Conservation (phyloP, 164 flowering plant species). For the Vitis labrusca region DNA sequence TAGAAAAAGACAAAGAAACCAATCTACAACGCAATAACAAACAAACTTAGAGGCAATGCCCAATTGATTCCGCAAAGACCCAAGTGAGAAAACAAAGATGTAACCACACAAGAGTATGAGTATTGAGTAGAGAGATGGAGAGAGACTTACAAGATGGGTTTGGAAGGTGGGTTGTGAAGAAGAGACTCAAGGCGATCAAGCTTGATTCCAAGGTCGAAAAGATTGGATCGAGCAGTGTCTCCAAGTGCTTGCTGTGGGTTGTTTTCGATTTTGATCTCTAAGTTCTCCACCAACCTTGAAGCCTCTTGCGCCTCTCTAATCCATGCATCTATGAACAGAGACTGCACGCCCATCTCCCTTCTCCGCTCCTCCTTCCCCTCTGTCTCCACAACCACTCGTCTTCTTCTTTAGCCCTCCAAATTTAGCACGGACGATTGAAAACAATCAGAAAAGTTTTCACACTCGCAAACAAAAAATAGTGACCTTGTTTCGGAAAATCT, state of each 20-base stretch:
- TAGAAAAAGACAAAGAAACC: no score
- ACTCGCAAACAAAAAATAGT: no score
- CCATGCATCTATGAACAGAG: conserved; percentile 18
- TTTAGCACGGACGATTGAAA: no score
- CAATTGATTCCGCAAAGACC: no score
- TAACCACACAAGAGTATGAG: no score
- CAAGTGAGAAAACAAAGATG: no score
- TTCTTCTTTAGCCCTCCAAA: no score
- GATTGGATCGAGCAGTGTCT: conserved; percentile 22
- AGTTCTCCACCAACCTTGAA: conserved; percentile 18
- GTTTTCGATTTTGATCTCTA: conserved; percentile 18
- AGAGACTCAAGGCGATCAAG: conserved; percentile 30
- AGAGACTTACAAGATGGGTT: conserved; percentile 22
- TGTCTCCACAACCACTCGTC: neutral
- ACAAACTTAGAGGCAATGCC: neutral
- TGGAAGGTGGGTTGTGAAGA: conserved; percentile 26
- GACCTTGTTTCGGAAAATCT: no score
- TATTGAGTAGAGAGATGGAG: neutral
- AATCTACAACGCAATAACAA: neutral
- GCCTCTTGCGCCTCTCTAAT: conserved; percentile 28
- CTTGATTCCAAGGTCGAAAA: conserved; percentile 24
- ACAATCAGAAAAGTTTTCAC: no score
- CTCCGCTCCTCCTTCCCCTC: neutral
- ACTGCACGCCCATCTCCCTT: neutral
- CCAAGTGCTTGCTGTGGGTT: conserved; percentile 1